Base-by-base conservation (phyloP, 2,329 filamentous ascomycete genomes). In the Fusarium decemcellulare region DNA sequence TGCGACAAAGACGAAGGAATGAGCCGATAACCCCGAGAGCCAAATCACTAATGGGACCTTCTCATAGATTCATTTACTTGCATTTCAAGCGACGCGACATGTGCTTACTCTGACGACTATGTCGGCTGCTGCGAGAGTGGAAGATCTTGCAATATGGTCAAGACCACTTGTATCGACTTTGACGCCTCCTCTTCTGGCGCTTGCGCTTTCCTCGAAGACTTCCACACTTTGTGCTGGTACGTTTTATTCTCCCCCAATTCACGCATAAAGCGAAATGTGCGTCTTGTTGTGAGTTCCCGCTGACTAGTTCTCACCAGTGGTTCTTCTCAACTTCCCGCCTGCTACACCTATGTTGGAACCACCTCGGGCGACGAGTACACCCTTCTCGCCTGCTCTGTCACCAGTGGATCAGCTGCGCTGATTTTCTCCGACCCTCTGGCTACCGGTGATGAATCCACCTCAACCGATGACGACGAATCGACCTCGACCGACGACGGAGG, bases 141-240 rank as follows among this genome's bases (percentile, higher is more conserved):
- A 48, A 61, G 73, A 12, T 55, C 68, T 30, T 81, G 79, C 54
- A 72, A 67, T 8, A 56, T 65, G 7, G 71, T 81, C 37, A 77
- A 77, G 68, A 81, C 78, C 14, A 68, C 67, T 4, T 81, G 79
- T 36, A 68, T 81, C 55, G 67, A 77, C 71, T 80, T 76, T 42
- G 42, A 55, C 6, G 65, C 67, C n/a, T 76, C 74, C 16, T n/a
- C 48, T 3, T 57, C 62, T 4, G 74, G 75, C 6, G 53, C 59
- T 8, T 80, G 78, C 51, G 59, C 74, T 27, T 64, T 75, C 9
- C 65, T 73, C 5, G 61, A 68, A 5, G 76, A 80, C 50, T 77
- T 70, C 32, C 77, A 80, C 50, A 81, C 78, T 4, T 65, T 80
- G 15, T 81, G 79, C 74, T 81, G 79, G 79, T 80, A 70, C 50